Evolutionary conservation across 768 basidiomycete genomes (phyloP), one percentile per base, ranked within the genome.

Genomic region (Amanita rimosa): DNA sequence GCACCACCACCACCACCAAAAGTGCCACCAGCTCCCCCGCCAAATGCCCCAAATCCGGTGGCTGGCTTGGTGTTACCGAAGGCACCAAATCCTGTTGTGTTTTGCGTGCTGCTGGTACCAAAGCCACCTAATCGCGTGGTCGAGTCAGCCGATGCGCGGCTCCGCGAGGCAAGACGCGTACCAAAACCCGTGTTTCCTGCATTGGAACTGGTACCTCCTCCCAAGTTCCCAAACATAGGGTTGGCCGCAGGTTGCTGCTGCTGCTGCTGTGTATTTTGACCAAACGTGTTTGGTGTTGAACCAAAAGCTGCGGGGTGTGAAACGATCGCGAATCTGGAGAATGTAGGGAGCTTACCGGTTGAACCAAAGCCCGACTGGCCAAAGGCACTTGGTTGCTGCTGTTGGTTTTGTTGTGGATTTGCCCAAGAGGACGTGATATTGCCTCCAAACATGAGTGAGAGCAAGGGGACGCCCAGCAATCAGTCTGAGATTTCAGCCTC

Each of bases 211-310:
- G 64, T 55, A 13, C 68, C 55, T 19, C 66, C 69, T 21, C 66
- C 69, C 40, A 81, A 60, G 53, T 74, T 77, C 43, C 86, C 86
- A 62, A 89, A 90, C 84, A 89, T 89, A 36, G 86, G 83, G 58
- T 88, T 88, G 4, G 79, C 74, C 54, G 72, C 73, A 1, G 73
- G 74, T 6, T 11, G 31, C 31, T 31, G 31, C 13, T 29, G 75
- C 58, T n/a, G n/a, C n/a, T 76, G 83, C 54, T 77, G 81, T 6
- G 48, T 19, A 17, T 62, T 65, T 55, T 83, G 81, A 46, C 79
- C 77, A 71, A 85, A 84, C 47, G 68, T 60, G 45, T 73, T 17
- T 11, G 24, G 62, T 46, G 73, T 66, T 24, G 67, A 67, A 53
- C 78, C 75, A 61, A 81, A 81, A 46, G 72, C 78, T 79, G 13